Evolutionary conservation across 2,329 filamentous ascomycete species (phyloP).

Genomic region (Cercospora sp.): DNA sequence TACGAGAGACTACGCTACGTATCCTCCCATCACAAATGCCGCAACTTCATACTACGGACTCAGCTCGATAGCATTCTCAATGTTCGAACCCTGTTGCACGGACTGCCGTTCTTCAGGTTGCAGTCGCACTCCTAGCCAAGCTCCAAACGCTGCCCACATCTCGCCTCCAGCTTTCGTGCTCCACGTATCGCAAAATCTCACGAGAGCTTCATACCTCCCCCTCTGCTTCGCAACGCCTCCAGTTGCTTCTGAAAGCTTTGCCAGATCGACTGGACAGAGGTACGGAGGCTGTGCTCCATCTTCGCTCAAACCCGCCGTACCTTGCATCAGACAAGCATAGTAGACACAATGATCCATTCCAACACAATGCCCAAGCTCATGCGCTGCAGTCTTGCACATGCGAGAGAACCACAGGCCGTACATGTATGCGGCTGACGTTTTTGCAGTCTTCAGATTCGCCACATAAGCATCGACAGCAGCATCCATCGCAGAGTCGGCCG

Average conservation of each 20-base stretch:
- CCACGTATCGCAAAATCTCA: conserved; percentile 47
- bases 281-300: conserved; percentile 64
- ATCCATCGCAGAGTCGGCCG: conserved; percentile 12
- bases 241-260: conserved; percentile 48
- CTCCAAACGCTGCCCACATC: conserved; percentile 50
- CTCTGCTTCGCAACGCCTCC: conserved; percentile 27
- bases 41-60: background rate
- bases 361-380: conserved; percentile 69
- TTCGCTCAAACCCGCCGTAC: conserved; percentile 57
- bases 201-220: conserved; percentile 46
- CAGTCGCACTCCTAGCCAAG: conserved; percentile 45
- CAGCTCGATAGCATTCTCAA: conserved; percentile 5
- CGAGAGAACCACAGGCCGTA: conserved; percentile 57
- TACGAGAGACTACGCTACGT: background rate
- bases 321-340: conserved; percentile 66
- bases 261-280: conserved; percentile 60
- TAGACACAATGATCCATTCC: conserved; percentile 67
- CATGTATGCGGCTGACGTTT: conserved; percentile 2
- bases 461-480: conserved; percentile 19
- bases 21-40: background rate
- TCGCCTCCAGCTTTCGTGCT: conserved; percentile 36
- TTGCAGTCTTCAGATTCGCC: background rate
- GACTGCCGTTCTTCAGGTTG: background rate
- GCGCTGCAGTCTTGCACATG: conserved; percentile 59
- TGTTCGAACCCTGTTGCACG: background rate